These are phyloP conservation scores for Salix caprea DNA, from an alignment of 345 rosid genomes.

Conservation along the genomic window DNA sequence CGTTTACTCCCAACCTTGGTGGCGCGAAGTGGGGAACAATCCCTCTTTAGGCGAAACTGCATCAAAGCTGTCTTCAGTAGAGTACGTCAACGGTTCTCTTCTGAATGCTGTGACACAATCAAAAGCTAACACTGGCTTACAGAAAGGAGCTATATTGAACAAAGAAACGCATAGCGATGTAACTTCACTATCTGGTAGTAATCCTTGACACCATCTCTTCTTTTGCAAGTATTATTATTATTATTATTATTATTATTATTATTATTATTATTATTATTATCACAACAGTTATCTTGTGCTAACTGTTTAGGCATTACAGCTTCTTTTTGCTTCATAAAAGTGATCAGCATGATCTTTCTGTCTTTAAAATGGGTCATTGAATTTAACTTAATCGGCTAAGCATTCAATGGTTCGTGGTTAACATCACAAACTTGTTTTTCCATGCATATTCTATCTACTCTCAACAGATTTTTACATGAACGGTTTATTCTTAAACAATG, in stretches of 20 bases:
- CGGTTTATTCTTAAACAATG: not conserved
- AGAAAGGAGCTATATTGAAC: slow-evolving; percentile 19
- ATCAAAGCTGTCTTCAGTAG: slow-evolving; percentile 22
- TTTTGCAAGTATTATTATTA: not conserved
- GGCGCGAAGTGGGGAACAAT: slow-evolving; percentile 38
- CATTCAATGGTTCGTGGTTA: not conserved
- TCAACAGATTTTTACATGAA: not conserved
- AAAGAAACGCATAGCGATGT: slow-evolving; percentile 5
- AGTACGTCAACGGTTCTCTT: slow-evolving; percentile 22
- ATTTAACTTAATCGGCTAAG: not conserved
- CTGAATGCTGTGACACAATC: slow-evolving; percentile 20
- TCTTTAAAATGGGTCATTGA: not conserved
- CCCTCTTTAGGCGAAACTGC: slow-evolving; percentile 27
- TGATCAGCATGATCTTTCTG: not conserved
- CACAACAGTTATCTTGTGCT: not conserved
- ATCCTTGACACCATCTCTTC: not conserved
- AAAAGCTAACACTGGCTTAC: slow-evolving; percentile 23
- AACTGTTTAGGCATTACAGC: not conserved
- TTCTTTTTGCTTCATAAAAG: not conserved
- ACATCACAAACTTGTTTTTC: not conserved
- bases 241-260: not conserved
- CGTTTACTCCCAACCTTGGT: slow-evolving; percentile 44
- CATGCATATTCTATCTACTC: not conserved
- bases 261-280: not conserved
- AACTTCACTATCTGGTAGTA: slow-evolving; percentile 14